These are phyloP conservation scores for Neonothopanus nambi DNA, from an alignment of 1,284 basidiomycete species.

Conservation along the genomic window DNA sequence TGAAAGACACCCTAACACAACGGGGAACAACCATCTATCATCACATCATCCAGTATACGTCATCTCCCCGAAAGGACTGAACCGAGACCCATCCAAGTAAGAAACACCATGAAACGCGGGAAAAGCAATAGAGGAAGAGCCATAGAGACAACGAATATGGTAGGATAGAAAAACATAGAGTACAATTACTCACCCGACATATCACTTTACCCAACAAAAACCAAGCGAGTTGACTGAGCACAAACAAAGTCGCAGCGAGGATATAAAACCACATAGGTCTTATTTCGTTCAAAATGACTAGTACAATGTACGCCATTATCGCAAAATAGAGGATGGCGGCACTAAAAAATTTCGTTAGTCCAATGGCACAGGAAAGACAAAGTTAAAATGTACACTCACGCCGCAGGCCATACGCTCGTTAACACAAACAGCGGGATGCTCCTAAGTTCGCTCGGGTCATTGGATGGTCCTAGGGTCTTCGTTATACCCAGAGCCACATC, in stretches of 20 bases:
- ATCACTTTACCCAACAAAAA: slow-evolving; percentile 77
- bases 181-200: slow-evolving; percentile 55
- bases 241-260: slow-evolving; percentile 66
- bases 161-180: background rate
- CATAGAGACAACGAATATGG: background rate
- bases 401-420: slow-evolving; percentile 82
- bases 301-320: slow-evolving; percentile 77
- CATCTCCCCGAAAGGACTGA: too few relatives aligned
- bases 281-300: slow-evolving; percentile 68
- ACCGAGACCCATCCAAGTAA: too few relatives aligned
- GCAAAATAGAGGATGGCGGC: slow-evolving; percentile 65
- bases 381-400: slow-evolving; percentile 43
- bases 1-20: too few relatives aligned
- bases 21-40: too few relatives aligned
- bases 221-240: slow-evolving; percentile 74
- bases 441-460: slow-evolving; percentile 53
- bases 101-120: too few relatives aligned
- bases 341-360: slow-evolving; percentile 34
- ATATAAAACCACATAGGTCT: slow-evolving; percentile 74
- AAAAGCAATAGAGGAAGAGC: background rate
- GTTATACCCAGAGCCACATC: slow-evolving; percentile 74
- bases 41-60: too few relatives aligned
- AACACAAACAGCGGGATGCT: slow-evolving; percentile 77
- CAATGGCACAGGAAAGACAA: slow-evolving; percentile 2
- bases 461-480: slow-evolving; percentile 55